Percentiles rank a stretch among this genome's conserved stretches.
Conservation (phyloP, 2,329 filamentous ascomycete genomes). For the Aspergillus ustus region DNA sequence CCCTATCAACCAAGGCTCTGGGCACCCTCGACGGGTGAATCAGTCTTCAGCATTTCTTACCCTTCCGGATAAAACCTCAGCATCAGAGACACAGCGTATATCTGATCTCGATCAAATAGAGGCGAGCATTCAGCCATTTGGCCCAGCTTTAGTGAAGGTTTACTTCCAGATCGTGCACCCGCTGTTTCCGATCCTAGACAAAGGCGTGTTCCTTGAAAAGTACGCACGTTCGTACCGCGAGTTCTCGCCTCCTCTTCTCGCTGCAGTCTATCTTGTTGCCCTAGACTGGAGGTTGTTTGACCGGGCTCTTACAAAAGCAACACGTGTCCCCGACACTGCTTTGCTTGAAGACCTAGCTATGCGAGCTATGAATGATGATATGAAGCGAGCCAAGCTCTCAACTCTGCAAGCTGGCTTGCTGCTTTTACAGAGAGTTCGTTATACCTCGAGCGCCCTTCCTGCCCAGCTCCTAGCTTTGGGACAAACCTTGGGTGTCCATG, state of each 20-base stretch:
- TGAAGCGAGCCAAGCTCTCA: slow-evolving; percentile 57
- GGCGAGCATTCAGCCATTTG: slow-evolving; percentile 74
- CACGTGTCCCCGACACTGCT: slow-evolving; percentile 19
- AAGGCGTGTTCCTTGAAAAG: slow-evolving; percentile 77
- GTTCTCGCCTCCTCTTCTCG: slow-evolving; percentile 76
- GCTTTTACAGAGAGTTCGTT: slow-evolving; percentile 54
- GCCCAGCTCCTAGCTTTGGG: slow-evolving; percentile 61
- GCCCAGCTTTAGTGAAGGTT: slow-evolving; percentile 75
- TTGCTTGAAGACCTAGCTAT: slow-evolving; percentile 51
- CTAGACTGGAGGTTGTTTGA: slow-evolving; percentile 81
- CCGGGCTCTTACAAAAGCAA: slow-evolving; percentile 6
- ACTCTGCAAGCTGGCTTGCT: slow-evolving; percentile 61
- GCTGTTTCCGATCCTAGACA: slow-evolving; percentile 81
- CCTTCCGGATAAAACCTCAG: slow-evolving; percentile 4
- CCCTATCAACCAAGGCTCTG: background rate
- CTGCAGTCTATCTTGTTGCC: slow-evolving; percentile 76
- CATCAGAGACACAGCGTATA: slow-evolving; percentile 16
- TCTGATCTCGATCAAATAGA: slow-evolving; percentile 56
- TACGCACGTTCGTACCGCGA: slow-evolving; percentile 73
- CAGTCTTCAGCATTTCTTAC: slow-evolving; percentile 5
- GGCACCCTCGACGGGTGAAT: slow-evolving; percentile 6
- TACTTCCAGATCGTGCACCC: slow-evolving; percentile 84
- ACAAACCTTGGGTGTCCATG: slow-evolving; percentile 63
- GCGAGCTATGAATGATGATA: slow-evolving; percentile 44
- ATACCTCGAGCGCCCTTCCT: slow-evolving; percentile 52